Base-by-base conservation (phyloP, 2,329 filamentous ascomycete species). In the Cladosporium sp. region DNA sequence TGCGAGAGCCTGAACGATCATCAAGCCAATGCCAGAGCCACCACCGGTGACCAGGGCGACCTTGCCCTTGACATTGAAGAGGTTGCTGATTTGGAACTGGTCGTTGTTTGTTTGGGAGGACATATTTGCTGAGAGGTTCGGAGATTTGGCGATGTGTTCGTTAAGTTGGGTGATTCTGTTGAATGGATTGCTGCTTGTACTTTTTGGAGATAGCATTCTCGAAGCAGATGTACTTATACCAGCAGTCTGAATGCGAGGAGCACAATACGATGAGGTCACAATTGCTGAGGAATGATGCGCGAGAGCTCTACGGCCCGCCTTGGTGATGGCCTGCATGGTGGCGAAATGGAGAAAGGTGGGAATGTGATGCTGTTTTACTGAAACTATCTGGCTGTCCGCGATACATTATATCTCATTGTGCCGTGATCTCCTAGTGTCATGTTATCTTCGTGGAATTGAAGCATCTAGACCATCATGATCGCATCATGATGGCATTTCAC, bases 1-100 rank as follows among this genome's bases (percentile, higher is more conserved):
- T 28, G 68, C 69, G 30, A 55, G 51, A 12, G 58, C 73, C 65
- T 32, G 61, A 21, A 78, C 78, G 49, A 78, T 74, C 81, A 83
- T 83, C 65, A 83, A 69, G 26, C 81, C 81, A 67, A 83, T 83
- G 14, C 81, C 81, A 7, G 76, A 78, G 44, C 81, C 81, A 61
- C 80, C 81, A 41, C 81, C 68, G 2, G 80, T 80, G 2, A 81
- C 75, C 21, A 82, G 71, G 11, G 80, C 80, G n/a, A 78, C 74
- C 68, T 76, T 78, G 70, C 70, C 74, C 68, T 78, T 76, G 68
- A 79, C 77, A 74, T 77, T 73, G 72, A 79, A 79, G 49, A 79
- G 68, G 32, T 73, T 70, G 38, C 67, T 59, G 28, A 78, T 73
- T 68, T 73, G 68, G 72, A 78, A 78, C 51, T 72, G 70, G 14